These are phyloP conservation scores for Ceratocystis harringtonii DNA, from an alignment of 2,329 filamentous ascomycete species.

Conservation along the genomic window DNA sequence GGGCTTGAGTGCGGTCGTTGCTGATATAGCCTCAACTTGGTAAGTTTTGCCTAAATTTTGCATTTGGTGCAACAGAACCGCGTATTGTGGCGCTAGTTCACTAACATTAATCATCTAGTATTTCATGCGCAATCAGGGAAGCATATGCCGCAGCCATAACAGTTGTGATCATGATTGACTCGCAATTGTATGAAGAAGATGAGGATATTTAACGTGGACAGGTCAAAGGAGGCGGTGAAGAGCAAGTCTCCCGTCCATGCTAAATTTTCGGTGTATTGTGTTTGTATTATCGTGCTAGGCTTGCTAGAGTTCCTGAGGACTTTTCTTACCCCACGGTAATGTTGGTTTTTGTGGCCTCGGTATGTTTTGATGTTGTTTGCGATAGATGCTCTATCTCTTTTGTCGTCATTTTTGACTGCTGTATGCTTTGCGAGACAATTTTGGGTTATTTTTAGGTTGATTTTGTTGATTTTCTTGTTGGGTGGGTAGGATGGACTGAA, in stretches of 20 bases:
- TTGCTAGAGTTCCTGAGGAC: not conserved
- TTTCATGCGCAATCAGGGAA: constrained; percentile 60
- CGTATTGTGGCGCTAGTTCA: not conserved
- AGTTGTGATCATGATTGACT: constrained; percentile 54
- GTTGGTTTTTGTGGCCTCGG: not conserved
- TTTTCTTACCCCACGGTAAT: not conserved
- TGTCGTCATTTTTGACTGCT: not conserved
- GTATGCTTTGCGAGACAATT: not conserved
- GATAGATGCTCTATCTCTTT: not conserved
- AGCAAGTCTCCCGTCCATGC: not conserved
- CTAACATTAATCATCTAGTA: constrained; percentile 29
- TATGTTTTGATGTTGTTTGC: not conserved
- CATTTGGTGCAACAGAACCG: not conserved
- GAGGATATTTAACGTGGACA: constrained; percentile 2
- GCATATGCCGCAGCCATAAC: constrained; percentile 59
- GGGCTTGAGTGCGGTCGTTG: constrained; percentile 56
- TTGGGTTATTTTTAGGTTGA: not conserved
- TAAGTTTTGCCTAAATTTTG: constrained; percentile 26
- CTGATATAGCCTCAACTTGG: constrained; percentile 54
- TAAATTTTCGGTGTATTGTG: not conserved
- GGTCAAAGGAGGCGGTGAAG: not conserved
- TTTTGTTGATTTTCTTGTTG: not conserved
- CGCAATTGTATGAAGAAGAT: constrained; percentile 22
- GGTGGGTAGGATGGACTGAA: not conserved
- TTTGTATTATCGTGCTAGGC: not conserved